Evolutionary conservation across 108 stramenopile species (phyloP).

Genomic region (Schizochytrium sp.): DNA sequence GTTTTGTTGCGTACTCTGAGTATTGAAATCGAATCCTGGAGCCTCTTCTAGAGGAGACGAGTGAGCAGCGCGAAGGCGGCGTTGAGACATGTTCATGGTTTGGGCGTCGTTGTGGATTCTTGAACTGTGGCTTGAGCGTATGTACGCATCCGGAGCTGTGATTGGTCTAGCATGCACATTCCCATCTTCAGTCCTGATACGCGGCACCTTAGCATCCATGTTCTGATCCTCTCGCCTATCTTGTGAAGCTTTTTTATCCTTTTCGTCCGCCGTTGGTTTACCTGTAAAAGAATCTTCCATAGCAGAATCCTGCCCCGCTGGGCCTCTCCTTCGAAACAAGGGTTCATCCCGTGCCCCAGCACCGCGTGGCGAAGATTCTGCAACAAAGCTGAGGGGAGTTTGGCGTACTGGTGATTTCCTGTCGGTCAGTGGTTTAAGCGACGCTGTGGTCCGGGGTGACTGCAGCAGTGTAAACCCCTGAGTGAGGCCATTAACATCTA

Average conservation of each 20-base stretch:
- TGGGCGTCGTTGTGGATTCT: background rate
- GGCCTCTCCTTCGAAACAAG: background rate
- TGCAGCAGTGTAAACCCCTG: conserved; percentile 46
- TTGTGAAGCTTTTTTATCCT: background rate
- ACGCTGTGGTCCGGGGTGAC: background rate
- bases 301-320: background rate
- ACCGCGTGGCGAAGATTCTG: no score
- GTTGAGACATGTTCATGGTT: background rate
- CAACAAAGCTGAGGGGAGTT: no score
- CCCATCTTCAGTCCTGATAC: background rate
- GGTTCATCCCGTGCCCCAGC: background rate
- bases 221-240: background rate
- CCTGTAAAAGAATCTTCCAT: background rate
- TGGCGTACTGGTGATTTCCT: no score
- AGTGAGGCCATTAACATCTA: conserved; percentile 21
- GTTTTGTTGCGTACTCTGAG: background rate
- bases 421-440: no score
- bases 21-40: background rate
- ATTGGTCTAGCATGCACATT: conserved; percentile 51
- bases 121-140: background rate
- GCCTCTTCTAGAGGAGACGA: background rate
- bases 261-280: background rate
- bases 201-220: conserved; percentile 29
- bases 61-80: background rate
- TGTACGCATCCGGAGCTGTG: background rate